Conservation (phyloP, 495 filamentous ascomycete species). For the Penicillium robsamsonii region DNA sequence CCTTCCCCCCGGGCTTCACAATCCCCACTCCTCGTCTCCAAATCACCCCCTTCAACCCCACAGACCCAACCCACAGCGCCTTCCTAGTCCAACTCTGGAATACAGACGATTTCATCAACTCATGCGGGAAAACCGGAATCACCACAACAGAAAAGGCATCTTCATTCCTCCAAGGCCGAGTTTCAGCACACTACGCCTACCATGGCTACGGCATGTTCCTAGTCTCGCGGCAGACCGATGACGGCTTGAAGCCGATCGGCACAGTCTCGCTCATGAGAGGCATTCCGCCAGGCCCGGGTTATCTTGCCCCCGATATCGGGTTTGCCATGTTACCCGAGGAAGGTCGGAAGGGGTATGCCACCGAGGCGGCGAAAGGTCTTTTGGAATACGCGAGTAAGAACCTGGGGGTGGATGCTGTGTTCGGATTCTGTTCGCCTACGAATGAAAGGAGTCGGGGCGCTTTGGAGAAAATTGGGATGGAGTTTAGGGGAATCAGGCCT, state of each 20-base stretch:
- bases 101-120: conserved; percentile 16
- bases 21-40: conserved; percentile 33
- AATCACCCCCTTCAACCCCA: conserved; percentile 31
- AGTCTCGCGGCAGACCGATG: conserved; percentile 15
- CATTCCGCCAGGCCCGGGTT: conserved; percentile 19
- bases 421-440: conserved; percentile 24
- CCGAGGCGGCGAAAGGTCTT: conserved; percentile 31
- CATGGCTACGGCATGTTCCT: conserved; percentile 30
- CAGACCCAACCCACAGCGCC: conserved; percentile 28
- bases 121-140: conserved; percentile 23
- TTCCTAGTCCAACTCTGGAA: conserved; percentile 38
- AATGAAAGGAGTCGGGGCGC: conserved; percentile 29
- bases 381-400: conserved; percentile 27
- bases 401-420: conserved; percentile 17
- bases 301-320: conserved; percentile 35
- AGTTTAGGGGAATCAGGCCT: conserved; percentile 22
- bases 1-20: background rate
- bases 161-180: conserved; percentile 18
- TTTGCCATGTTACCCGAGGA: conserved; percentile 33
- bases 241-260: background rate
- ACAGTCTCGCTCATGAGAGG: conserved; percentile 27
- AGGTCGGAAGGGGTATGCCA: conserved; percentile 38
- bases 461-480: conserved; percentile 35
- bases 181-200: conserved; percentile 26
- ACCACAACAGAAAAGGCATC: conserved; percentile 24